A percentile compares a stretch with the other conserved stretches of the same genome.
Evolutionary conservation across 192 early-diverging fungal species (phyloP).

Genomic region (Entophlyctis helioformis): DNA sequence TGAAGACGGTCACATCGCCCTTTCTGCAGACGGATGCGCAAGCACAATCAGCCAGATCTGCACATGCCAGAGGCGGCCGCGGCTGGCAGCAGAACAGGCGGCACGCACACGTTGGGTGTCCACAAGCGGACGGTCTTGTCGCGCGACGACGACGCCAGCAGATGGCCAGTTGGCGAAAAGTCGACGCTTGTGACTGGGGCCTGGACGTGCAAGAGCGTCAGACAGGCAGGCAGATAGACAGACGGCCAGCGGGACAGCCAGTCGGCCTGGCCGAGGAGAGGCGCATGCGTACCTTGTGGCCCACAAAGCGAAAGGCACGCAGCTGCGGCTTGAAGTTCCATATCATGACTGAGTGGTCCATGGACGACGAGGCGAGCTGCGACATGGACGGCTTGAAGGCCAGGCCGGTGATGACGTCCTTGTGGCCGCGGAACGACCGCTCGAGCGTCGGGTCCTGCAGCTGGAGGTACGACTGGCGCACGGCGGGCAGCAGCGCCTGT

Average conservation of each 20-base stretch:
- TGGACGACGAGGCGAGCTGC: constrained; percentile 39
- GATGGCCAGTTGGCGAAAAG: constrained; percentile 35
- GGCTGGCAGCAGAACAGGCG: neutral
- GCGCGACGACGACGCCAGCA: constrained; percentile 37
- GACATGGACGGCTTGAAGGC: constrained; percentile 45
- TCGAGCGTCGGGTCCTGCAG: constrained; percentile 39
- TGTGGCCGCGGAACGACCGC: constrained; percentile 47
- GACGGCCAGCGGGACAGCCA: neutral
- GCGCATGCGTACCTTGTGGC: constrained; percentile 32
- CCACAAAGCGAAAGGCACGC: constrained; percentile 43
- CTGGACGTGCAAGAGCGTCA: constrained; percentile 9
- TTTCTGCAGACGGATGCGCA: constrained; percentile 20
- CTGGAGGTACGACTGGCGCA: constrained; percentile 5
- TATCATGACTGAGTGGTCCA: constrained; percentile 49
- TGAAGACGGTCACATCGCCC: constrained; percentile 47
- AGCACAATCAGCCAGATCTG: neutral
- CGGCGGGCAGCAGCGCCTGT: no score
- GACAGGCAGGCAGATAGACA: neutral
- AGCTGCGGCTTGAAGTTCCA: constrained; percentile 55
- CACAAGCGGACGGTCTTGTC: constrained; percentile 47
- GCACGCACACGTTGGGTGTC: constrained; percentile 43
- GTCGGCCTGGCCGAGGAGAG: neutral
- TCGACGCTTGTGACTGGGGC: constrained; percentile 38
- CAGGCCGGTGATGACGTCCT: constrained; percentile 37
- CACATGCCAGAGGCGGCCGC: neutral